Evolutionary conservation across 2,329 filamentous ascomycete genomes (phyloP), one percentile per base, ranked within the genome.

Genomic region (Cladosporium phlei): DNA sequence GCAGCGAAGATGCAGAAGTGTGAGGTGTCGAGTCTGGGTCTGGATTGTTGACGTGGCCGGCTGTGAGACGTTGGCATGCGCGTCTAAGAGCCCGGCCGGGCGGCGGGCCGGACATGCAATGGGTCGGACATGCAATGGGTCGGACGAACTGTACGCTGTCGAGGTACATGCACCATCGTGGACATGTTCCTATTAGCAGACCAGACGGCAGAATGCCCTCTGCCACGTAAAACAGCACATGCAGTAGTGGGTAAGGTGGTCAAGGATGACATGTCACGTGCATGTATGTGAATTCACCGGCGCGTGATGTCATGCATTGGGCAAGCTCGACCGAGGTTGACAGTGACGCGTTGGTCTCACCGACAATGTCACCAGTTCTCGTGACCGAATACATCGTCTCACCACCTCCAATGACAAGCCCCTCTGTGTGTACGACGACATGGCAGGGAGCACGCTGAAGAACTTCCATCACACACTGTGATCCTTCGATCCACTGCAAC

Each of bases 21-120:
- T 45, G 42, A 45, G 42, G 42, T 45, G 42, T 45, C n/a, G n/a
- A n/a, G n/a, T n/a, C 42, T 29, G 12, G n/a, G n/a, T n/a, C 30
- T 45, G 10, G 32, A 33, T 45, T n/a, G n/a, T n/a, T 34, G 42
- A 45, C 42, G 42, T 45, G 42, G 42, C 42, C 16, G 16, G 12
- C 42, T 22, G n/a, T 45, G 24, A 45, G 42, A 45, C 42, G 42
- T 45, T 25, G 24, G 37, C 22, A 34, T 28, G 30, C 16, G 9
- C 32, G 8, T n/a, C 21, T 3, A 2, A 21, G 24, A 14, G 42
- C 35, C 29, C 42, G 22, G 42, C 32, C 42, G 42, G 42, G 17
- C 17, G 22, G 17, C 40, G 40, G 38, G 38, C 38, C 29, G 21
- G 8, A 19, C 38, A n/a, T n/a, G n/a, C n/a, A n/a, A n/a, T n/a